Evolutionary conservation across 345 rosid genomes (phyloP).

Genomic region (Stellera chamaejasme): DNA sequence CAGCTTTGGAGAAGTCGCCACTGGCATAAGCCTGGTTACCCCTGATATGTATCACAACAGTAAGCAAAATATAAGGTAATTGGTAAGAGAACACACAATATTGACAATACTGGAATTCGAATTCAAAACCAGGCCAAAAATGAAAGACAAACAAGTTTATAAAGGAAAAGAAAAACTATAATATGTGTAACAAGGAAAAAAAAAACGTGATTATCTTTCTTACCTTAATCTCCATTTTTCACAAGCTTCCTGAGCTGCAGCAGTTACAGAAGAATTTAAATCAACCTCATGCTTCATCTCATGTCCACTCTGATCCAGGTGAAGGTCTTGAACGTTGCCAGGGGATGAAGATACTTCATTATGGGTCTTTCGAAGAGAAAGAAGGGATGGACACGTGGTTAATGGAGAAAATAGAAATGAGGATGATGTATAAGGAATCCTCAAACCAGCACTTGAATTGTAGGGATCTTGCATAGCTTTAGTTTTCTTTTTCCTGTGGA

Average conservation of each 20-base stretch:
- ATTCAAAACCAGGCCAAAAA: conserved; percentile 5
- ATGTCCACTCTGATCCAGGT: conserved; percentile 30
- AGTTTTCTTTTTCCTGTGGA: conserved; percentile 32
- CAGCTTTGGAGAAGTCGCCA: conserved; percentile 72
- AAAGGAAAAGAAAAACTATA: neutral
- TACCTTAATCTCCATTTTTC: conserved; percentile 98
- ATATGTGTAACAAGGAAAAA: neutral
- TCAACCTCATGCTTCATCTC: conserved; percentile 34
- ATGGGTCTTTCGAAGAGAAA: conserved; percentile 27
- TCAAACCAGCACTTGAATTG: conserved; percentile 19
- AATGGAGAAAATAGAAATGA: conserved; percentile 32
- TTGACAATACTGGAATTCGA: conserved; percentile 1
- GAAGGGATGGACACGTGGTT: conserved; percentile 30
- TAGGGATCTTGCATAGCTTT: conserved; percentile 24
- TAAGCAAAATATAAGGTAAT: neutral
- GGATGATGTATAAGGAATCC: conserved; percentile 30
- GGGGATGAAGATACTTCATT: conserved; percentile 29
- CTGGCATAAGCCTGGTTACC: conserved; percentile 86
- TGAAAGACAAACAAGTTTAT: conserved; percentile 1
- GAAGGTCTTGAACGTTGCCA: conserved; percentile 23
- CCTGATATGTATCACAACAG: conserved; percentile 35
- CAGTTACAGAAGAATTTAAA: conserved; percentile 26
- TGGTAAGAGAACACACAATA: neutral
- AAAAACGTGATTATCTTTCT: conserved; percentile 4
- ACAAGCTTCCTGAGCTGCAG: conserved; percentile 77